Base-by-base conservation (phyloP, 371 early-diverging fungal species). In the Mucor mucedo region DNA sequence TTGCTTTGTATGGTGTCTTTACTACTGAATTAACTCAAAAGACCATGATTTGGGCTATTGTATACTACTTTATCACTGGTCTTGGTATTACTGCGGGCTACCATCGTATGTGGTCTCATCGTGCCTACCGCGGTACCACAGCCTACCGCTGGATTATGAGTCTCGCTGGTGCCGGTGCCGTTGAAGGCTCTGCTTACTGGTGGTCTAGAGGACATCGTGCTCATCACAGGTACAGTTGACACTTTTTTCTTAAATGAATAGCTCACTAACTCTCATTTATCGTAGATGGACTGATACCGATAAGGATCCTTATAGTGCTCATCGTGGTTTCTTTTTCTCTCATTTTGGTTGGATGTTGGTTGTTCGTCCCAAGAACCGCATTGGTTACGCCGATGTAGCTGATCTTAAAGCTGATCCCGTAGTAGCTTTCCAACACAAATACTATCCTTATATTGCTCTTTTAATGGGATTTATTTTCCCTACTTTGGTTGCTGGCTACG, bases 51-150 rank as follows among this genome's bases (percentile, higher is more conserved):
- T 95, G 89, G 87, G 59, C 91, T 32, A 63, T 93, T 40, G 47
- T 87, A 14, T 96, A 90, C 76, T 95, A 95, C 76, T 87, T 86
- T 65, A 65, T 90, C 65, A 92, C 95, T 13, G 96, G 93, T 13
- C 81, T 96, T 54, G 96, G 96, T 48, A 95, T 97, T 78, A 97
- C 98, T 39, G 95, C 92, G 54, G 95, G 91, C 27, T 92, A 94
- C 71, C 94, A 94, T 71, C 89, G 94, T 49, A 74, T 88, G 60
- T 94, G 90, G 90, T 77, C 92, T 33, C 94, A 94, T 69, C 80
- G 89, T 28, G 76, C 93, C n/a, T 94, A 91, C 72, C 72, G 79
- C 33, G 94, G 91, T 27, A 77, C 78, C 4, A 70, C 68, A 38
- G 70, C 73, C 1, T 72, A 90, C n/a, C 88, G 86, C 71, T 69